Evolutionary conservation across 768 basidiomycete species (phyloP).

Genomic region (Asterophora parasitica): DNA sequence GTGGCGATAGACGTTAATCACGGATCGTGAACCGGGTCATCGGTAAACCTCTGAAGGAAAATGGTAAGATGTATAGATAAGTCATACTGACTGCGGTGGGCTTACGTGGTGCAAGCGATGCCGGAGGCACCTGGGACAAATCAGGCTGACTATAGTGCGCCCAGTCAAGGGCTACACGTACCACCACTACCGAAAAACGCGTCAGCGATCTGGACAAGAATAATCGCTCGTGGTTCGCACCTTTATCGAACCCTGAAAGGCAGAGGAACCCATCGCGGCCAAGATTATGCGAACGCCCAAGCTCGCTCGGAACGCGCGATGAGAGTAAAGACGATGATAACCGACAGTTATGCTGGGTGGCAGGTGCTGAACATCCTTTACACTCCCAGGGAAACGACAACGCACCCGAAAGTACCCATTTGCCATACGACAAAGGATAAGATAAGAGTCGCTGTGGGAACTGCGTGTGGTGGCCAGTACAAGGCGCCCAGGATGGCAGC

Average conservation of each 20-base stretch:
- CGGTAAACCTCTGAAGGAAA: conserved; percentile 55
- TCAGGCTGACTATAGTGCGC: background rate
- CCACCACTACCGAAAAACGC: conserved; percentile 41
- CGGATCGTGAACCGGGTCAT: conserved; percentile 67
- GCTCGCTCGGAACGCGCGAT: conserved; percentile 61
- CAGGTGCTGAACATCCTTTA: background rate
- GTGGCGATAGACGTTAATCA: conserved; percentile 23
- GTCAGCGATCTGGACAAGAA: background rate
- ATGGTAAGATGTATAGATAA: background rate
- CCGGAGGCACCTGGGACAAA: conserved; percentile 50
- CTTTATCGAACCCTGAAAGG: conserved; percentile 79
- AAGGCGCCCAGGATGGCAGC: conserved; percentile 50
- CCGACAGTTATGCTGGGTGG: conserved; percentile 61
- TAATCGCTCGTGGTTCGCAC: conserved; percentile 26
- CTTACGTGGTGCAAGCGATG: conserved; percentile 74
- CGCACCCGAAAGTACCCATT: conserved; percentile 64
- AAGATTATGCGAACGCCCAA: conserved; percentile 51
- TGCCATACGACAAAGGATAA: conserved; percentile 64
- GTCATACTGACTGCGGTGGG: background rate
- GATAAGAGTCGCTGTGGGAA: conserved; percentile 41
- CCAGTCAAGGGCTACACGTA: conserved; percentile 21
- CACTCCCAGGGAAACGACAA: conserved; percentile 4
- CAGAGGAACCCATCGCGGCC: conserved; percentile 64
- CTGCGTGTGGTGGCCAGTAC: conserved; percentile 40
- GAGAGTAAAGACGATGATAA: conserved; percentile 78